Base-by-base conservation (phyloP, 352 stramenopile species). In the Phytopythium cucurbitacearum region DNA sequence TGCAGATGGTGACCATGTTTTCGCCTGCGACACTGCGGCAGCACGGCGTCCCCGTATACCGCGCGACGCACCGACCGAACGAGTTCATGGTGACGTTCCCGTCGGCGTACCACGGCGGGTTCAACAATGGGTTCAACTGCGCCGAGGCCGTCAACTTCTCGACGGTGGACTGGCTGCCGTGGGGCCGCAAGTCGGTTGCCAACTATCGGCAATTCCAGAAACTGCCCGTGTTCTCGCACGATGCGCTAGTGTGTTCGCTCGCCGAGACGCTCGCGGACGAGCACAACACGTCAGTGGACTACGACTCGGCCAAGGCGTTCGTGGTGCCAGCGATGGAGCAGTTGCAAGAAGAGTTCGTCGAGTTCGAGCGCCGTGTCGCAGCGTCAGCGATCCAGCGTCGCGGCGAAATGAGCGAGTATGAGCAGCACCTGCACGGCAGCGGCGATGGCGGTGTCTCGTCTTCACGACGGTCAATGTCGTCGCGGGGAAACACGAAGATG, bases 71-170 rank as follows among this genome's bases (percentile, higher is more conserved):
- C 60, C 57, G 95, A n/a, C 75, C 95, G 5, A 98, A 98, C 53
- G 93, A 99, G 66, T 99, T 98, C 67, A 92, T 99, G 34, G 91
- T 99, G 12, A 99, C 97, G 0, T 99, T 99, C 60, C 97, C 97
- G 44, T 96, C 94, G 4, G 87, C 97, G 0, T 99, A 99, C 61
- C 97, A 99, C 64, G 88, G 84, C 39, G 97, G 97, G 8, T 99
- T 99, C 57, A 99, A 96, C 67, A 92, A 98, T 43, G 97, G 97
- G 7, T 98, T 98, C 47, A 98, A 97, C 48, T 89, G 88, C 46
- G 89, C 85, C 2, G 89, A 97, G 56, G 89, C 89, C 5, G 88
- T 96, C 3, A 97, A 97, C 53, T 97, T 97, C 60, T 89, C 89
- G 2, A 94, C 87, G 0, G 51, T 92, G 28, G 87, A 96, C 54